These are phyloP conservation scores for Canna indica DNA, from an alignment of 176 grass and related monocot species.

Conservation along the genomic window DNA sequence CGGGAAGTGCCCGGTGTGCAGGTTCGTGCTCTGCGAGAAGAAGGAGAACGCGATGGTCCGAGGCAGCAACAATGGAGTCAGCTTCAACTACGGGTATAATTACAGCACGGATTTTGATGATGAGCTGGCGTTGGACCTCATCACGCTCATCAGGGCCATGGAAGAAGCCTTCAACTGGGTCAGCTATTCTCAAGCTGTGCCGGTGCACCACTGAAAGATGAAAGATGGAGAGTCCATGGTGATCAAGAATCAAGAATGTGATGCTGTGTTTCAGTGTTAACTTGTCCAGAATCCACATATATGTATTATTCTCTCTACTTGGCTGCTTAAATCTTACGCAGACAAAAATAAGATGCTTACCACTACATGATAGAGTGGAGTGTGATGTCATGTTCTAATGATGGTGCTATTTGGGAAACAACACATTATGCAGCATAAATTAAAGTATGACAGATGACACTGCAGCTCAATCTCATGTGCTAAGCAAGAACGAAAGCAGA, in stretches of 20 bases:
- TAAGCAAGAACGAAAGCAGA: no score
- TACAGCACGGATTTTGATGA: not conserved
- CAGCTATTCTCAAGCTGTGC: constrained; percentile 20
- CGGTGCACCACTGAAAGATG: not conserved
- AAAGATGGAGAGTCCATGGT: not conserved
- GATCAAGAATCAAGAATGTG: not conserved
- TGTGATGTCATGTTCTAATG: no score
- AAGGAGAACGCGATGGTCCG: not conserved
- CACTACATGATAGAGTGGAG: no score
- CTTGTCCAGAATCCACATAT: not conserved
- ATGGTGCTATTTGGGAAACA: no score
- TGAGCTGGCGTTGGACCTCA: constrained; percentile 24
- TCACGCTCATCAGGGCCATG: constrained; percentile 45
- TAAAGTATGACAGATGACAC: no score
- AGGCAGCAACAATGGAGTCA: not conserved
- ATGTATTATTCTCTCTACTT: not conserved
- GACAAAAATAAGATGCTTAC: not conserved
- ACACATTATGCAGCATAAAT: no score
- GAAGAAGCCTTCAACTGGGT: constrained; percentile 54
- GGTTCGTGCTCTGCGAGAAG: constrained; percentile 30
- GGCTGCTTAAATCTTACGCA: not conserved
- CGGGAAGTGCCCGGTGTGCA: constrained; percentile 45
- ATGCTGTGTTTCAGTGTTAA: not conserved
- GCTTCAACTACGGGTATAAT: not conserved
- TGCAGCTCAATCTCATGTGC: no score